Evolutionary conservation across 2,329 filamentous ascomycete species (phyloP).

Genomic region (Lachnellula willkommii): DNA sequence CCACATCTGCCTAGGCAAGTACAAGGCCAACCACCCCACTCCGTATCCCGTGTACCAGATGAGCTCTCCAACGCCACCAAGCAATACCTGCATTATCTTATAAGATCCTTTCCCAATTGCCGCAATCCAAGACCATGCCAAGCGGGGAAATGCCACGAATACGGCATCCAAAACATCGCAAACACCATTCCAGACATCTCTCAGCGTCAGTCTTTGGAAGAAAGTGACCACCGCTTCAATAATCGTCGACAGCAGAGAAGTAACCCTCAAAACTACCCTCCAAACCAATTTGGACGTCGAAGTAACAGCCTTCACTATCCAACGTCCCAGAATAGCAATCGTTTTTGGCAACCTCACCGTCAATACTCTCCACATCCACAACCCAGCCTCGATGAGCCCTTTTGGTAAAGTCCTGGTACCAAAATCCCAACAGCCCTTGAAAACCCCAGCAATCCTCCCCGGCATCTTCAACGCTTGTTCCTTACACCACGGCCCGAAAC

Average conservation of each 20-base stretch:
- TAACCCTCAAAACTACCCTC: slow-evolving; percentile 24
- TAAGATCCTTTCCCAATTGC: slow-evolving; percentile 24
- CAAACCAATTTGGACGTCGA: slow-evolving; percentile 24
- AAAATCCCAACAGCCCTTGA: slow-evolving; percentile 1
- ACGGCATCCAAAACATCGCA: slow-evolving; percentile 28
- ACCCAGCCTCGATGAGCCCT: slow-evolving; percentile 14
- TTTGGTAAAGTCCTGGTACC: slow-evolving; percentile 17
- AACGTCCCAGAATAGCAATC: slow-evolving; percentile 24
- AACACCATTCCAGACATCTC: slow-evolving; percentile 38
- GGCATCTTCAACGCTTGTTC: slow-evolving; percentile 28
- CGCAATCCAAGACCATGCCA: slow-evolving; percentile 24
- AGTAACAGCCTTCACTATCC: slow-evolving; percentile 31
- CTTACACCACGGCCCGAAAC: slow-evolving; percentile 31
- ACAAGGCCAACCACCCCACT: slow-evolving; percentile 32
- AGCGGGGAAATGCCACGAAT: slow-evolving; percentile 31
- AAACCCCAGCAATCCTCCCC: slow-evolving; percentile 15
- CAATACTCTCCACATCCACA: slow-evolving; percentile 11
- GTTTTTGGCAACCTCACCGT: slow-evolving; percentile 24
- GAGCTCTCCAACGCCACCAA: slow-evolving; percentile 30
- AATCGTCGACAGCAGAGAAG: slow-evolving; percentile 36
- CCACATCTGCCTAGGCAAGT: slow-evolving; percentile 33
- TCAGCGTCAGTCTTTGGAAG: slow-evolving; percentile 34
- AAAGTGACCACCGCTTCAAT: slow-evolving; percentile 32
- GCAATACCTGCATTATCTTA: slow-evolving; percentile 28
- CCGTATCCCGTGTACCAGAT: slow-evolving; percentile 26